These are phyloP conservation scores for Rasamsonia emersonii DNA, from an alignment of 2,329 filamentous ascomycete genomes.

Conservation along the genomic window DNA sequence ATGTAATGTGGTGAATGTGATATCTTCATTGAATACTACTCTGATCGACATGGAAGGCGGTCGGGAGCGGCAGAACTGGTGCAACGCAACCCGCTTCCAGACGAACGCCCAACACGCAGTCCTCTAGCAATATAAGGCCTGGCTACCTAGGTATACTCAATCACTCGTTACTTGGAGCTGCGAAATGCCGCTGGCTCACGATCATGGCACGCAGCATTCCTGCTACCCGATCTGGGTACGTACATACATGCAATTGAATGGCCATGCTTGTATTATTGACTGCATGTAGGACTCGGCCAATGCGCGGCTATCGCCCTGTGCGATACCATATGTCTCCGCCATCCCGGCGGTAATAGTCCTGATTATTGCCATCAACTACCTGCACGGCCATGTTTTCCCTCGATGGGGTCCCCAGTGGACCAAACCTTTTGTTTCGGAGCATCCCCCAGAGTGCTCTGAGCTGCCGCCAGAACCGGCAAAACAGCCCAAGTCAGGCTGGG, in stretches of 20 bases:
- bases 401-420: slow-evolving; percentile 41
- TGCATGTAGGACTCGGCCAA: slow-evolving; percentile 25
- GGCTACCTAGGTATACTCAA: no score
- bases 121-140: no score
- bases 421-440: slow-evolving; percentile 43
- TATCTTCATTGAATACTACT: no score
- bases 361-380: slow-evolving; percentile 19
- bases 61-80: no score
- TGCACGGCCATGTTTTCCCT: slow-evolving; percentile 16
- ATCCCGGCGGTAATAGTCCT: slow-evolving; percentile 20
- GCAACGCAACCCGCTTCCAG: no score
- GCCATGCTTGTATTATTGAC: background rate
- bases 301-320: slow-evolving; percentile 27
- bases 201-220: no score
- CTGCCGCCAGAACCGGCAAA: slow-evolving; percentile 23
- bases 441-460: slow-evolving; percentile 18
- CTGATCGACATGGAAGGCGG: no score
- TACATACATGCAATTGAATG: background rate
- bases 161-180: no score
- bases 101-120: no score
- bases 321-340: slow-evolving; percentile 23
- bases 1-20: no score
- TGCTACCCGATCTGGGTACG: slow-evolving; percentile 11
- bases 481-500: slow-evolving; percentile 22
- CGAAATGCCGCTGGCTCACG: no score